These are phyloP conservation scores for Hyaloperonospora arabidopsidis DNA, from an alignment of 352 stramenopile species.

Conservation along the genomic window DNA sequence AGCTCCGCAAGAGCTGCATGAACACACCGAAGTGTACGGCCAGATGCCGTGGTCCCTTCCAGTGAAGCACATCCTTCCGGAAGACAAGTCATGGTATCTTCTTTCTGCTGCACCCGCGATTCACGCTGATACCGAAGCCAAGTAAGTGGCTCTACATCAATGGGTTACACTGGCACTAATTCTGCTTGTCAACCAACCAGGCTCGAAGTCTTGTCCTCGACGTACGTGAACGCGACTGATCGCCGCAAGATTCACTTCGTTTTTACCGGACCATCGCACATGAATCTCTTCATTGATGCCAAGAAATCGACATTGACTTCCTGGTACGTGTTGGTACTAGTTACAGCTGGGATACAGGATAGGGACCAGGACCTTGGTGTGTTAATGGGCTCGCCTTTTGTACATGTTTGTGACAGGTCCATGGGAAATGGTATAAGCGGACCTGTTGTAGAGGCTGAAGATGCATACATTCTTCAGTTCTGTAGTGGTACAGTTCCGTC, in stretches of 20 bases:
- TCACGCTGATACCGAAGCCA: conserved; percentile 16
- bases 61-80: conserved; percentile 55
- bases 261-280: conserved; percentile 56
- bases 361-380: neutral
- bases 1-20: conserved; percentile 31
- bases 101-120: conserved; percentile 27
- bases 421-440: conserved; percentile 57
- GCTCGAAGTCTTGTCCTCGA: conserved; percentile 55
- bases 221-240: conserved; percentile 40
- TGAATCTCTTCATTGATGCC: conserved; percentile 76
- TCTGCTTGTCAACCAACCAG: conserved; percentile 13
- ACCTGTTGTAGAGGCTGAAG: conserved; percentile 44
- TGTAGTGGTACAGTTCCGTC: conserved; percentile 45
- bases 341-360: neutral
- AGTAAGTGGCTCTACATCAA: conserved; percentile 15
- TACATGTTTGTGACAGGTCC: conserved; percentile 35
- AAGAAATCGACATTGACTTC: conserved; percentile 55
- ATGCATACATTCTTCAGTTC: conserved; percentile 73
- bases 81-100: conserved; percentile 69
- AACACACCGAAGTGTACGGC: conserved; percentile 56
- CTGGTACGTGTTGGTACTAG: conserved; percentile 33
- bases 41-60: conserved; percentile 62
- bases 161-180: conserved; percentile 4
- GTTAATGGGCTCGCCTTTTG: too few species aligned
- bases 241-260: conserved; percentile 55